Evolutionary conservation across 1,284 basidiomycete species (phyloP).

Genomic region (Puccinia triticina): DNA sequence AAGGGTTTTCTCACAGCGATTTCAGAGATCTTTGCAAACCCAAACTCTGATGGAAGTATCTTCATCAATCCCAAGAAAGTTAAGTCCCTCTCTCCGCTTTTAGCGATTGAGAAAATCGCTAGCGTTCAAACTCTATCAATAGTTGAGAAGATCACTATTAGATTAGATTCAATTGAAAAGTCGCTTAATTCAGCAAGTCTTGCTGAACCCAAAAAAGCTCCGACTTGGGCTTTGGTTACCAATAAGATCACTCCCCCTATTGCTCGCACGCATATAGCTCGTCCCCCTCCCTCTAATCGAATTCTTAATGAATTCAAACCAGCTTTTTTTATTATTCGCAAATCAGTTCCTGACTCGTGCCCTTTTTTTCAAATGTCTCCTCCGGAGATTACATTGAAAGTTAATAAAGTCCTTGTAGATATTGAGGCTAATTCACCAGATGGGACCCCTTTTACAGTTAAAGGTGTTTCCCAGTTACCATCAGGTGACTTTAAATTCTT

Average conservation of each 20-base stretch:
- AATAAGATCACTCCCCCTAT: neutral
- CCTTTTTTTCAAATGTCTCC: too few species aligned
- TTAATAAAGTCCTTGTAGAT: neutral
- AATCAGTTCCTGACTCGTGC: neutral
- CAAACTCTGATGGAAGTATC: too few species aligned
- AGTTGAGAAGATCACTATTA: neutral
- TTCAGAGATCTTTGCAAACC: too few species aligned
- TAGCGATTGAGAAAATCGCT: neutral
- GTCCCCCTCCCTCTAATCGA: neutral
- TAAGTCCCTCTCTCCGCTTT: neutral
- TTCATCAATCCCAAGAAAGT: neutral
- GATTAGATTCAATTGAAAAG: neutral
- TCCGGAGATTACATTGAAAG: neutral
- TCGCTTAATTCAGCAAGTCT: neutral
- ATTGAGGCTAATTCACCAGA: neutral
- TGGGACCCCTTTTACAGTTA: neutral
- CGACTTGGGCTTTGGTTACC: neutral
- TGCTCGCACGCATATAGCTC: neutral
- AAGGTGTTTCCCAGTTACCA: neutral
- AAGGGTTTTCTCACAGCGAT: too few species aligned
- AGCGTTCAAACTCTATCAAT: conserved; percentile 6
- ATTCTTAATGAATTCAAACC: conserved; percentile 23
- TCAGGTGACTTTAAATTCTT: too few species aligned
- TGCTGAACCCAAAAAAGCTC: neutral
- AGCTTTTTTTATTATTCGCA: conserved; percentile 20